A percentile compares a stretch with the other conserved stretches of the same genome.
phyloP scores from a whole-genome alignment of 2,329 filamentous ascomycete genomes.

The Helotiales sp. region DNA sequence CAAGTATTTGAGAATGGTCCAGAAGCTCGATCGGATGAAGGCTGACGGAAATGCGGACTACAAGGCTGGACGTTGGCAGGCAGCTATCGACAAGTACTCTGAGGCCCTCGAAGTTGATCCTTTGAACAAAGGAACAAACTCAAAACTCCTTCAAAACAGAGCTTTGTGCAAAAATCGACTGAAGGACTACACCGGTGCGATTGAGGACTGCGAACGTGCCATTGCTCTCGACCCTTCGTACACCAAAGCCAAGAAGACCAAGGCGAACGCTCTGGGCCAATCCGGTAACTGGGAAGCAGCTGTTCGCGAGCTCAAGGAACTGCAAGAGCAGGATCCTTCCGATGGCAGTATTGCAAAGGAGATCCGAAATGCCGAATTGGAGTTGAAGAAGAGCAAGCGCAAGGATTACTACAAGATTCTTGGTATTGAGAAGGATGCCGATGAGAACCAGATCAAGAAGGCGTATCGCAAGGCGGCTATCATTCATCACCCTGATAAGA shows the following conservation, averaged over 20 bases:
- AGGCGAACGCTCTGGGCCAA: conserved; percentile 86
- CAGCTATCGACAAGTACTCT: conserved; percentile 84
- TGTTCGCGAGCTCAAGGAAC: conserved; percentile 83
- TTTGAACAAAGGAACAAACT: conserved; percentile 87
- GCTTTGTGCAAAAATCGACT: conserved; percentile 83
- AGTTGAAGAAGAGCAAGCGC: conserved; percentile 95
- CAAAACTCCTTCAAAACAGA: conserved; percentile 92
- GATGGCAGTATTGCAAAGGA: conserved; percentile 84
- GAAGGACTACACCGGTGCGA: conserved; percentile 81
- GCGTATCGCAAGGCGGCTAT: conserved; percentile 96
- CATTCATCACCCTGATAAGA: conserved; percentile 96
- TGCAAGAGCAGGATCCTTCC: conserved; percentile 81
- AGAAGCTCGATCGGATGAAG: conserved; percentile 92
- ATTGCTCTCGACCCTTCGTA: conserved; percentile 83
- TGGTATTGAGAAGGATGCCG: conserved; percentile 82
- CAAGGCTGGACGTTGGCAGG: conserved; percentile 80
- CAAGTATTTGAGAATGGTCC: conserved; percentile 86
- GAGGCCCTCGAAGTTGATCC: conserved; percentile 85
- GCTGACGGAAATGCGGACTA: conserved; percentile 90
- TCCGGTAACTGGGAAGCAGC: conserved; percentile 92
- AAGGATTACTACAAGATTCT: conserved; percentile 99
- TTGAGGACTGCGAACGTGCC: conserved; percentile 85
- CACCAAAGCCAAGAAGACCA: conserved; percentile 89
- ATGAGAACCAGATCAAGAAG: conserved; percentile 88
- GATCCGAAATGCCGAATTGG: conserved; percentile 86